Conservation (phyloP, 805 yeast genomes). For the Candida boidinii region DNA sequence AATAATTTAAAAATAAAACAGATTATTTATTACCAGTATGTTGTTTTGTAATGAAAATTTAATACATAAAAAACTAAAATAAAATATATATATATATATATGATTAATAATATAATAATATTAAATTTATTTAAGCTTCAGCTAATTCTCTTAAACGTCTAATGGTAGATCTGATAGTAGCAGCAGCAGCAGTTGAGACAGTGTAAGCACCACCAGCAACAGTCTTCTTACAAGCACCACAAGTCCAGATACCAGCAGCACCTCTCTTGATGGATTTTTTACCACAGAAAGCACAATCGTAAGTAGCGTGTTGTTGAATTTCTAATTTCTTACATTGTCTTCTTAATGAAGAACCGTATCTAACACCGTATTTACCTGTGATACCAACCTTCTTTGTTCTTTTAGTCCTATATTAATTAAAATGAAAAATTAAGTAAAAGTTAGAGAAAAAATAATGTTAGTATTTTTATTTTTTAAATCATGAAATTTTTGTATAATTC, state of each 20-base stretch:
- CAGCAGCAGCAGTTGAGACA: slow-evolving; percentile 98
- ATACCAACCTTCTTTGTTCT: slow-evolving; percentile 99
- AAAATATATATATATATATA: too few relatives aligned
- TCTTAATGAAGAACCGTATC: slow-evolving; percentile 99
- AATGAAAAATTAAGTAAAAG: background rate
- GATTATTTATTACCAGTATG: too few relatives aligned
- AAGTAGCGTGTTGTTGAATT: slow-evolving; percentile 97
- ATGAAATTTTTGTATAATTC: too few relatives aligned
- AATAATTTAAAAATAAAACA: too few relatives aligned
- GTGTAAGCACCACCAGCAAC: slow-evolving; percentile 99
- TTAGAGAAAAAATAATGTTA: background rate
- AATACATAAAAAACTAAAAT: too few relatives aligned
- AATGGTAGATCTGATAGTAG: slow-evolving; percentile 99
- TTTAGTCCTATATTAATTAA: slow-evolving; percentile 69
- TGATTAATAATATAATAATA: background rate
- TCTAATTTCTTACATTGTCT: slow-evolving; percentile 99
- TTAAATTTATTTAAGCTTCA: slow-evolving; percentile 73
- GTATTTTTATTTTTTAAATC: background rate
- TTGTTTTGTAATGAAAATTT: too few relatives aligned
- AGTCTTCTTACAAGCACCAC: slow-evolving; percentile 90
- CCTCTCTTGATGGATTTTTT: slow-evolving; percentile 96
- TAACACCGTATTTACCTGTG: slow-evolving; percentile 99
- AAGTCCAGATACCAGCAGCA: slow-evolving; percentile 98
- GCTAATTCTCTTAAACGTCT: slow-evolving; percentile 99
- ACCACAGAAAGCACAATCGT: slow-evolving; percentile 99